Percentiles rank a stretch among this genome's conserved stretches.
These are phyloP conservation scores for Coniosporium tulheliwenetii DNA, from an alignment of 2,329 filamentous ascomycete genomes.

Conservation along the genomic window DNA sequence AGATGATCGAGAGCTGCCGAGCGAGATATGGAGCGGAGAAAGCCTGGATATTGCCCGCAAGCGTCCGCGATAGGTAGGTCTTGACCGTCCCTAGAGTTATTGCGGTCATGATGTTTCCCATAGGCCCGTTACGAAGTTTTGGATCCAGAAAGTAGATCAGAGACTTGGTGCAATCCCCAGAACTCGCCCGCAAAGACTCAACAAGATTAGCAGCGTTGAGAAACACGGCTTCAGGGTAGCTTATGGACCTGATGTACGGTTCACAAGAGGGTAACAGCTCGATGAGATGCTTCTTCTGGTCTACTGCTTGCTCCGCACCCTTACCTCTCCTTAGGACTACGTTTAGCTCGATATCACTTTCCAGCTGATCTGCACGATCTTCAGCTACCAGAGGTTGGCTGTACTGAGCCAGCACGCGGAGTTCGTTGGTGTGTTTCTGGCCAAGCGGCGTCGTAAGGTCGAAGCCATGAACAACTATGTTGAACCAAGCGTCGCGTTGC, in stretches of 20 bases:
- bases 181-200: conserved; percentile 71
- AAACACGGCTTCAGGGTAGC: conserved; percentile 84
- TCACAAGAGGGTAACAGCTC: conserved; percentile 62
- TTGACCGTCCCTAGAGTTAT: conserved; percentile 57
- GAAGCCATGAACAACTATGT: conserved; percentile 89
- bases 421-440: conserved; percentile 56
- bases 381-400: conserved; percentile 79
- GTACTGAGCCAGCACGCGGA: conserved; percentile 72
- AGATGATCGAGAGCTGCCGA: conserved; percentile 68
- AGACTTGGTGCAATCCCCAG: conserved; percentile 80
- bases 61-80: conserved; percentile 61
- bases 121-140: conserved; percentile 48
- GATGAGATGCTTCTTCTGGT: conserved; percentile 66
- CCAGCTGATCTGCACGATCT: conserved; percentile 73
- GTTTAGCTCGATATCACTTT: conserved; percentile 94
- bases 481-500: conserved; percentile 92
- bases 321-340: conserved; percentile 80
- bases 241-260: conserved; percentile 63
- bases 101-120: conserved; percentile 47
- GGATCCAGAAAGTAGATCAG: conserved; percentile 92
- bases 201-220: conserved; percentile 80
- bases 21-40: conserved; percentile 92
- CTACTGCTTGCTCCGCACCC: conserved; percentile 58
- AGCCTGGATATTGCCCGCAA: conserved; percentile 52
- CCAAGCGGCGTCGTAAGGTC: conserved; percentile 57